Percentiles rank a stretch among this genome's conserved stretches.
Evolutionary conservation across 2,329 filamentous ascomycete species (phyloP).

Genomic region (Fusarium sulawesiense): DNA sequence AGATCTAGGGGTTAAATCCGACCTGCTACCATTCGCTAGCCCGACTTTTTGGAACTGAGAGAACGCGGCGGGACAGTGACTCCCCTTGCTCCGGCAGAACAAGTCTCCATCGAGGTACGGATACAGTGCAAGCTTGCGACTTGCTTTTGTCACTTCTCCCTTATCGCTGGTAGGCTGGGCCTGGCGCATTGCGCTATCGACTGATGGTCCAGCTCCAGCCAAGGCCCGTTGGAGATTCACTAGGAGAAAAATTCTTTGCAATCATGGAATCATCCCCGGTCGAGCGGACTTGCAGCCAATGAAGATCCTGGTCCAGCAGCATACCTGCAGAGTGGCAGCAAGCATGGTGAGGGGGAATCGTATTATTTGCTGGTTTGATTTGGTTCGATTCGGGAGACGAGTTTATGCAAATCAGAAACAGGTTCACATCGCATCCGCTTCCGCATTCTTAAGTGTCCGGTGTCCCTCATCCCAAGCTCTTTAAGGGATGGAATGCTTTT

Average conservation of each 20-base stretch:
- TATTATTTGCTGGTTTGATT: slow-evolving; percentile 16
- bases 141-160: slow-evolving; percentile 33
- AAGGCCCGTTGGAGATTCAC: slow-evolving; percentile 13
- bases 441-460: slow-evolving; percentile 14
- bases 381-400: neutral
- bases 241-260: slow-evolving; percentile 17
- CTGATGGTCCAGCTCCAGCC: slow-evolving; percentile 17
- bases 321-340: neutral
- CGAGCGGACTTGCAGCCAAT: slow-evolving; percentile 12
- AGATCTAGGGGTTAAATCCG: slow-evolving; percentile 42
- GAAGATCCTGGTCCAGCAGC: slow-evolving; percentile 9
- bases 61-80: slow-evolving; percentile 29
- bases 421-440: slow-evolving; percentile 5
- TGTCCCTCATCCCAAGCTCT: slow-evolving; percentile 19
- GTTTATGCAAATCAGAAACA: slow-evolving; percentile 34
- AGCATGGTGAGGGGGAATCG: slow-evolving; percentile 11
- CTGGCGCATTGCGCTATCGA: slow-evolving; percentile 24
- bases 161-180: slow-evolving; percentile 21
- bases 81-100: slow-evolving; percentile 38
- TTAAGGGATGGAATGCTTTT: slow-evolving; percentile 33
- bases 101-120: slow-evolving; percentile 26
- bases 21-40: slow-evolving; percentile 37
- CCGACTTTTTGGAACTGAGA: slow-evolving; percentile 40
- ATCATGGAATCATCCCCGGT: slow-evolving; percentile 22
- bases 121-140: slow-evolving; percentile 24